Percentiles rank a stretch among this genome's conserved stretches.
phyloP scores from a whole-genome alignment of 257 asterid genomes.

The Apocynum venetum region DNA sequence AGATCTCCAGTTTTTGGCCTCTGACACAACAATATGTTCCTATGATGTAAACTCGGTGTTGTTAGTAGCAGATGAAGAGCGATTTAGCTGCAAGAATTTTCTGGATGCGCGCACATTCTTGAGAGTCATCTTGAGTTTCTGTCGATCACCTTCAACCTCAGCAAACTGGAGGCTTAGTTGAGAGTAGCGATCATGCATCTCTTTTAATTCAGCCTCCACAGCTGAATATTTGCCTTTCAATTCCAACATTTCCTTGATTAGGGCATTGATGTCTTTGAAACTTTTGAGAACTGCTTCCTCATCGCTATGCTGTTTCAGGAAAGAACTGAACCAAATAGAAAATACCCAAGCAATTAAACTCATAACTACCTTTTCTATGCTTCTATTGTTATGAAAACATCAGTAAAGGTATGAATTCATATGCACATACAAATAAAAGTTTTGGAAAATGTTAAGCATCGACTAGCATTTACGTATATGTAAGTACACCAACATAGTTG shows the following conservation, averaged over 20 bases:
- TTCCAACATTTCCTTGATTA: constrained; percentile 79
- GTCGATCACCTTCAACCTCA: constrained; percentile 96
- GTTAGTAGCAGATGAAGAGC: constrained; percentile 39
- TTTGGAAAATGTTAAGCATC: background rate
- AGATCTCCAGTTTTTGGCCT: background rate
- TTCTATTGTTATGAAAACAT: background rate
- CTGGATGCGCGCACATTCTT: constrained; percentile 59
- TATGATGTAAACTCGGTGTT: constrained; percentile 36
- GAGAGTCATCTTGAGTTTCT: constrained; percentile 79
- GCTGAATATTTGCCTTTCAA: constrained; percentile 67
- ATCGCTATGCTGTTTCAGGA: constrained; percentile 74
- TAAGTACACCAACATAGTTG: background rate
- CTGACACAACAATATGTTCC: background rate
- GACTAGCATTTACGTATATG: background rate
- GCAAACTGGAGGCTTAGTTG: constrained; percentile 89
- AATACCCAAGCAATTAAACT: constrained; percentile 11
- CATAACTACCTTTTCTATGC: background rate
- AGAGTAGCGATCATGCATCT: constrained; percentile 90
- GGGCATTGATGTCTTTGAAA: constrained; percentile 77
- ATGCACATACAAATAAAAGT: background rate
- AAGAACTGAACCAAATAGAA: constrained; percentile 48
- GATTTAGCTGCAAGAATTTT: constrained; percentile 34
- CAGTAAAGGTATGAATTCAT: background rate
- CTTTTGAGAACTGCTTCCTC: constrained; percentile 84
- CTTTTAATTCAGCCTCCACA: constrained; percentile 69